These are phyloP conservation scores for Globisporangium carolinianum DNA, from an alignment of 352 stramenopile species.

Conservation along the genomic window DNA sequence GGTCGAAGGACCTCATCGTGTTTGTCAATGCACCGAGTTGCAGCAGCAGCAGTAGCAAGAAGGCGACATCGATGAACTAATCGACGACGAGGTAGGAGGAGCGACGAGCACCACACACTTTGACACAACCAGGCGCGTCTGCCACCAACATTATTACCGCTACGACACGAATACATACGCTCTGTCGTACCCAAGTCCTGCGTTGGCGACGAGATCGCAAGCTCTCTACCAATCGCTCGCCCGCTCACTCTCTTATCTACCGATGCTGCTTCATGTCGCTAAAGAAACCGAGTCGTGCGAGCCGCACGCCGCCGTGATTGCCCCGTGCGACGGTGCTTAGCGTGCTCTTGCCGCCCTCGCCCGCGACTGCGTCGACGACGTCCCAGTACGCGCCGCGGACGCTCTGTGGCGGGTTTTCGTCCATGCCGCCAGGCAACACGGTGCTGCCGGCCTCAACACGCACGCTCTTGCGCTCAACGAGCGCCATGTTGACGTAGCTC, in stretches of 20 bases:
- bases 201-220: too few relatives aligned
- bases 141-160: too few relatives aligned
- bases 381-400: slow-evolving; percentile 50
- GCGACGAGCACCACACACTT: too few relatives aligned
- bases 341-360: slow-evolving; percentile 45
- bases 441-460: slow-evolving; percentile 28
- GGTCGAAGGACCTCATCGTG: slow-evolving; percentile 49
- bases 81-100: neutral
- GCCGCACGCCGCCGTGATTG: slow-evolving; percentile 59
- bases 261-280: slow-evolving; percentile 69
- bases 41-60: neutral
- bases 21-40: slow-evolving; percentile 15
- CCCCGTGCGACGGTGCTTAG: slow-evolving; percentile 18
- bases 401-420: slow-evolving; percentile 45
- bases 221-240: too few relatives aligned
- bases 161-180: too few relatives aligned
- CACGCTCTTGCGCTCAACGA: slow-evolving; percentile 37
- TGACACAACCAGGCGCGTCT: neutral
- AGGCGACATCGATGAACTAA: neutral
- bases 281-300: slow-evolving; percentile 60
- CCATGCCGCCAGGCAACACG: slow-evolving; percentile 39
- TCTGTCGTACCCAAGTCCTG: too few relatives aligned
- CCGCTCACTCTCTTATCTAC: slow-evolving; percentile 2
- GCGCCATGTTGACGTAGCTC: slow-evolving; percentile 40
- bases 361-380: slow-evolving; percentile 41